phyloP scores from a whole-genome alignment of 805 yeast genomes.

The Clavispora carvajalis region DNA sequence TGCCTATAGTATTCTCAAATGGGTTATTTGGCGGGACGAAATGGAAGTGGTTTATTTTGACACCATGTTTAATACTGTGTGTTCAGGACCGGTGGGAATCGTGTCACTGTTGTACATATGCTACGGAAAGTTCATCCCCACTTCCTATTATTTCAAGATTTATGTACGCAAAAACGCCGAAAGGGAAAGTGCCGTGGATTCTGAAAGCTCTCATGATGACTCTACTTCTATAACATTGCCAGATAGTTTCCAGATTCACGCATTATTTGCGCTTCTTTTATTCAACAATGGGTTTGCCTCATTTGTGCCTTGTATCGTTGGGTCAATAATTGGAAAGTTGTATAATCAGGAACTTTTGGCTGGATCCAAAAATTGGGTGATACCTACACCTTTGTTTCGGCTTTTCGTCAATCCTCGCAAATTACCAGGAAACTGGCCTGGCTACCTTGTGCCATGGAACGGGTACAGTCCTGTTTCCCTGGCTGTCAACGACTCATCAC shows the following conservation, averaged over 20 bases:
- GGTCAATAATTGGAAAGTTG: slow-evolving; percentile 42
- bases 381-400: slow-evolving; percentile 24
- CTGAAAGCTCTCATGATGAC: background rate
- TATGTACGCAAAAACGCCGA: slow-evolving; percentile 18
- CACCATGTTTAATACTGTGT: slow-evolving; percentile 30
- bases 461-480: slow-evolving; percentile 11
- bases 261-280: slow-evolving; percentile 30
- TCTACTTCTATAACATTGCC: slow-evolving; percentile 20
- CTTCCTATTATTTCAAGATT: slow-evolving; percentile 32
- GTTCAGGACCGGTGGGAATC: slow-evolving; percentile 38
- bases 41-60: slow-evolving; percentile 14
- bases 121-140: slow-evolving; percentile 29
- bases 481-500: slow-evolving; percentile 3
- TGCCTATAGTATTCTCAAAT: slow-evolving; percentile 27
- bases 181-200: slow-evolving; percentile 4
- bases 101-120: slow-evolving; percentile 36
- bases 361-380: slow-evolving; percentile 31
- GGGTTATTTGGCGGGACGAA: slow-evolving; percentile 3
- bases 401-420: slow-evolving; percentile 25
- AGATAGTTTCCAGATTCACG: slow-evolving; percentile 38
- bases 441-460: slow-evolving; percentile 4
- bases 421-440: slow-evolving; percentile 4
- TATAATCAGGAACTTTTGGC: slow-evolving; percentile 40
- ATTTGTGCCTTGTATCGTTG: slow-evolving; percentile 32
- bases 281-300: slow-evolving; percentile 42